phyloP scores from a whole-genome alignment of 2,329 filamentous ascomycete species.

The Volutella citrinella region DNA sequence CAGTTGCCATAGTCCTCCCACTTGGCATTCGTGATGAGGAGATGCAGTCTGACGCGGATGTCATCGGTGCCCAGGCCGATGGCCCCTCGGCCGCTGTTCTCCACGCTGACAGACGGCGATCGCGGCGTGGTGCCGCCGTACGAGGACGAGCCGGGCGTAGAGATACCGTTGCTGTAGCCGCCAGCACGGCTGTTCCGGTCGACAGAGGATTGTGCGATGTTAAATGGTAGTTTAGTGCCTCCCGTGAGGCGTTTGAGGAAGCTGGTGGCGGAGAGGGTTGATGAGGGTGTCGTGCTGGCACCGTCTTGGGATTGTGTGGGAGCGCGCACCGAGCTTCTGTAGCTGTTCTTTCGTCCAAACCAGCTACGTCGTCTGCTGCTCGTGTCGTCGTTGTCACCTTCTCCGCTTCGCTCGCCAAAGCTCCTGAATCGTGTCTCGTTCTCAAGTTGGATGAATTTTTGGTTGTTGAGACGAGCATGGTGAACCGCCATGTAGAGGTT shows the following conservation, averaged over 20 bases:
- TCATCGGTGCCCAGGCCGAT: slow-evolving; percentile 65
- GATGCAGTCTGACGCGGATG: slow-evolving; percentile 82
- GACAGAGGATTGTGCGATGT: slow-evolving; percentile 77
- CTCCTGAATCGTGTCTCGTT: slow-evolving; percentile 68
- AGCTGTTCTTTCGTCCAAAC: slow-evolving; percentile 64
- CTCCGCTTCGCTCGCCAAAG: slow-evolving; percentile 58
- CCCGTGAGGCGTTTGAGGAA: slow-evolving; percentile 77
- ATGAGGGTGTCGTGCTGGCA: slow-evolving; percentile 60
- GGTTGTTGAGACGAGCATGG: slow-evolving; percentile 84
- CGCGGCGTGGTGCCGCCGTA: slow-evolving; percentile 47
- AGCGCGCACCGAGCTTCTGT: slow-evolving; percentile 59
- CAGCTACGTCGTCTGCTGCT: slow-evolving; percentile 51
- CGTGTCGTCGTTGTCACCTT: slow-evolving; percentile 47
- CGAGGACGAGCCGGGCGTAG: slow-evolving; percentile 57
- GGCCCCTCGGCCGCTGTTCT: slow-evolving; percentile 48
- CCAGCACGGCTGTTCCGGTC: slow-evolving; percentile 50
- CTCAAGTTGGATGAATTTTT: slow-evolving; percentile 72
- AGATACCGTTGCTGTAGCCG: slow-evolving; percentile 56
- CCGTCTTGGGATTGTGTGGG: slow-evolving; percentile 70
- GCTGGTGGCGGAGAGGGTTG: slow-evolving; percentile 67
- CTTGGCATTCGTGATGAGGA: slow-evolving; percentile 70
- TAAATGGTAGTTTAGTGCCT: slow-evolving; percentile 70
- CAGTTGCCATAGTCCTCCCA: slow-evolving; percentile 93
- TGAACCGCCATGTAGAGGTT: slow-evolving; percentile 84
- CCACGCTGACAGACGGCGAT: slow-evolving; percentile 56